A percentile compares a stretch with the other conserved stretches of the same genome.
These are phyloP conservation scores for Kluyveromyces lactis DNA, from an alignment of 805 yeast genomes.

Conservation along the genomic window DNA sequence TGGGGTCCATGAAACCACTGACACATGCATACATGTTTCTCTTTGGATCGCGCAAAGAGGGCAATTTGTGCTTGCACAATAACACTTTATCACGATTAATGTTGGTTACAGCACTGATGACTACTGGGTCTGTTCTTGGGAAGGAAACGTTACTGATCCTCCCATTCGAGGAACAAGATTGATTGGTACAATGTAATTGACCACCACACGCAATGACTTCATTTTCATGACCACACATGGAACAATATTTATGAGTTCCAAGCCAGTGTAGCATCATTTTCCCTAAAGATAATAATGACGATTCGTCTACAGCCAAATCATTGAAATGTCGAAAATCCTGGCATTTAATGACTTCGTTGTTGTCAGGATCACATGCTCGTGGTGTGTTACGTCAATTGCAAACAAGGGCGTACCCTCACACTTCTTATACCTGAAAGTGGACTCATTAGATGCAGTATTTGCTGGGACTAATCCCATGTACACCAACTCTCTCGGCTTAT, in stretches of 20 bases:
- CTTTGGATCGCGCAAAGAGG: constrained; percentile 63
- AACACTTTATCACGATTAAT: constrained; percentile 24
- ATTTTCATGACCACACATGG: constrained; percentile 70
- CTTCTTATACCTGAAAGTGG: constrained; percentile 28
- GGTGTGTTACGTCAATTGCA: constrained; percentile 44
- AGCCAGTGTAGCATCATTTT: constrained; percentile 85
- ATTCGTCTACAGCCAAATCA: constrained; percentile 32
- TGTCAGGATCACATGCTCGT: constrained; percentile 8
- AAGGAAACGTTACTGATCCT: constrained; percentile 70
- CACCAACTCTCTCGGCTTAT: constrained; percentile 12
- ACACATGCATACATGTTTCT: constrained; percentile 74
- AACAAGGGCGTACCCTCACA: constrained; percentile 57
- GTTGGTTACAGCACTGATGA: constrained; percentile 72
- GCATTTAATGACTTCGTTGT: constrained; percentile 6
- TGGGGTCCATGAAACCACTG: constrained; percentile 95
- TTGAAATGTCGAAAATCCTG: constrained; percentile 7
- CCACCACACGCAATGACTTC: constrained; percentile 65
- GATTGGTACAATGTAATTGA: constrained; percentile 41
- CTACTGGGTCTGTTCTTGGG: constrained; percentile 88
- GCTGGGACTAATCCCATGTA: constrained; percentile 19
- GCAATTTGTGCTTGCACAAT: constrained; percentile 35
- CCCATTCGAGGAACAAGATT: constrained; percentile 12
- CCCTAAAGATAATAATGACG: constrained; percentile 71
- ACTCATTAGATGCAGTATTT: neutral
- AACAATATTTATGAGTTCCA: constrained; percentile 63